A percentile compares a stretch with the other conserved stretches of the same genome.
Conservation (phyloP, 495 filamentous ascomycete genomes). For the Neurospora sp. region DNA sequence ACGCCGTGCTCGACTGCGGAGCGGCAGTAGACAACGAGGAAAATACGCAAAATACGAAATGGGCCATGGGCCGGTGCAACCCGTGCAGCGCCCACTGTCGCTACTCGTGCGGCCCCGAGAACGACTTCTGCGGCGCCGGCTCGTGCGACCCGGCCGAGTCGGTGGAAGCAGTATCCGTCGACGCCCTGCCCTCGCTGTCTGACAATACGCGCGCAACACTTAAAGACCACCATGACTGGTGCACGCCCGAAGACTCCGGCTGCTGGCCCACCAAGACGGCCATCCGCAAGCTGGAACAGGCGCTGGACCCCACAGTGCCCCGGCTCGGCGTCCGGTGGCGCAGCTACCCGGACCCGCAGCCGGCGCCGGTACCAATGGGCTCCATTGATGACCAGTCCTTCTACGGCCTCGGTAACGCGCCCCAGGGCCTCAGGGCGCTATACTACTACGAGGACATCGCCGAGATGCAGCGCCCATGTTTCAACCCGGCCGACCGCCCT, state of each 20-base stretch:
- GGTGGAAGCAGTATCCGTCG: not conserved
- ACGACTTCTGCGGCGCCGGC: constrained; percentile 1
- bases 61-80: constrained; percentile 3
- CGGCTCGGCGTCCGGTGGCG: not conserved
- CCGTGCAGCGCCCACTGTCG: constrained; percentile 1
- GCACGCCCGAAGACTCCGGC: constrained; percentile 1
- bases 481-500: not conserved
- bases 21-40: not conserved
- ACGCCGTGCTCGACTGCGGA: constrained; percentile 1
- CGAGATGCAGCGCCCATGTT: constrained; percentile 2
- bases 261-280: constrained; percentile 3
- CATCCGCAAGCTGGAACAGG: not conserved
- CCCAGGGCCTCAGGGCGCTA: not conserved
- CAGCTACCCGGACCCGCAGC: not conserved
- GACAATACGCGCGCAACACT: not conserved
- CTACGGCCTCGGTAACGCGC: not conserved
- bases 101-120: not conserved
- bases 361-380: constrained; percentile 1
- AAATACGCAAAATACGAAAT: not conserved
- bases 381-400: constrained; percentile 1
- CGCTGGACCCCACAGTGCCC: not conserved
- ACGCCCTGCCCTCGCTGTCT: not conserved
- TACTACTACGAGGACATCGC: constrained; percentile 1
- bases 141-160: not conserved
- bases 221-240: not conserved